Percentiles rank a stretch among this genome's conserved stretches.
These are phyloP conservation scores for Alternaria viburni DNA, from an alignment of 2,329 filamentous ascomycete genomes.

Conservation along the genomic window DNA sequence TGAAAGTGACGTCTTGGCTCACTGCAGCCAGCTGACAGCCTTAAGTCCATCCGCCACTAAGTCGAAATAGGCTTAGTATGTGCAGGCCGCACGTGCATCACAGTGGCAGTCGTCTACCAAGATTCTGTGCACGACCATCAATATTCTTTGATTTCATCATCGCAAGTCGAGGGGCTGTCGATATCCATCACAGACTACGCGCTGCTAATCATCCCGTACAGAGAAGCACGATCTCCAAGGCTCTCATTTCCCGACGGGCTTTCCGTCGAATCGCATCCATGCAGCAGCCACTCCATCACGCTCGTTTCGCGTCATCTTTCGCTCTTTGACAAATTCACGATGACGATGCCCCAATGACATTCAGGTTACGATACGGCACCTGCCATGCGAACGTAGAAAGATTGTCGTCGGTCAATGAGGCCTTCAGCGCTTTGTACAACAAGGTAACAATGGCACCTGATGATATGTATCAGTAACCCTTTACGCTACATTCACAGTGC, in stretches of 20 bases:
- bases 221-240: not conserved
- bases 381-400: not conserved
- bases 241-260: not conserved
- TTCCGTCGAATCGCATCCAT: not conserved
- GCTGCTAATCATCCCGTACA: not conserved
- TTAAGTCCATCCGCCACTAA: not conserved
- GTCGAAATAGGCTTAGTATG: not conserved
- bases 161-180: not conserved
- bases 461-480: not conserved
- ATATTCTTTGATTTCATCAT: not conserved
- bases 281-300: not conserved
- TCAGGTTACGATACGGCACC: not conserved
- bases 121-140: not conserved
- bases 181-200: not conserved
- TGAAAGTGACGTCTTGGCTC: not conserved
- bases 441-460: not conserved
- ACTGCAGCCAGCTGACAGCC: not conserved
- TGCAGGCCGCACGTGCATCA: not conserved
- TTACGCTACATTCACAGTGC: not conserved
- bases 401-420: not conserved
- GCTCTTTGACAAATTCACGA: not conserved
- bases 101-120: not conserved
- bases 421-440: not conserved
- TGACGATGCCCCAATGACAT: not conserved
- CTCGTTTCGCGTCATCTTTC: not conserved